phyloP scores from a whole-genome alignment of 148 eudicot species.

The Chenopodium berlandieri region DNA sequence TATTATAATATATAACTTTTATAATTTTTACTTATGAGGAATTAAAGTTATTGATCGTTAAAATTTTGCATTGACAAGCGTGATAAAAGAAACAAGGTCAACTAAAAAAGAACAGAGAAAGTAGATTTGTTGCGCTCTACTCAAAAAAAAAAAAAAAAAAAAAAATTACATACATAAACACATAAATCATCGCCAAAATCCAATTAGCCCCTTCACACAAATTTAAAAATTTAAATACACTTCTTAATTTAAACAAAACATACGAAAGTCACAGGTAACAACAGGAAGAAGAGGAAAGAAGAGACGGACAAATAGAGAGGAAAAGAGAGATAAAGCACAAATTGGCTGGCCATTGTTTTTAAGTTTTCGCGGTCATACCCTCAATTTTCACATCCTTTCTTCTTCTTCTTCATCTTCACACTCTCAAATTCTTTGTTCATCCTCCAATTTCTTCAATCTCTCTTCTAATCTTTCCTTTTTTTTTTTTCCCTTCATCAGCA shows the following conservation, averaged over 20 bases:
- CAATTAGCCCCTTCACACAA: neutral
- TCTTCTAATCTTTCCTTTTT: no score
- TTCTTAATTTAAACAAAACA: neutral
- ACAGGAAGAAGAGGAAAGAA: neutral
- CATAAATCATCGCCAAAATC: no score
- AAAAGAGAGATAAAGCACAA: slow-evolving; percentile 11
- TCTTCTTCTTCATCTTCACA: neutral
- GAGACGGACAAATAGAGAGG: neutral
- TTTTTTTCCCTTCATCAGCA: neutral
- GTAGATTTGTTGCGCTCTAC: no score
- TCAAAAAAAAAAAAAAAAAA: no score
- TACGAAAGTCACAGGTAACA: slow-evolving; percentile 1
- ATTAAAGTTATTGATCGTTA: no score
- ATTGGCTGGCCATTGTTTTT: slow-evolving; percentile 18
- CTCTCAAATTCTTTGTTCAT: neutral
- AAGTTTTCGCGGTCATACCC: slow-evolving; percentile 27
- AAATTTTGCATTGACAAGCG: no score
- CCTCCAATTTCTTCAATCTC: neutral
- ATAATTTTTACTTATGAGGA: no score
- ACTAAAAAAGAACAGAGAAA: no score
- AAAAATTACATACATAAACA: no score
- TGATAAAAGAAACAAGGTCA: no score
- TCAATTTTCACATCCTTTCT: neutral
- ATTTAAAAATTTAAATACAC: slow-evolving; percentile 4
- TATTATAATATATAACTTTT: no score